Conservation (phyloP, 2,329 filamentous ascomycete species). For the Chalaropsis ovoidea region DNA sequence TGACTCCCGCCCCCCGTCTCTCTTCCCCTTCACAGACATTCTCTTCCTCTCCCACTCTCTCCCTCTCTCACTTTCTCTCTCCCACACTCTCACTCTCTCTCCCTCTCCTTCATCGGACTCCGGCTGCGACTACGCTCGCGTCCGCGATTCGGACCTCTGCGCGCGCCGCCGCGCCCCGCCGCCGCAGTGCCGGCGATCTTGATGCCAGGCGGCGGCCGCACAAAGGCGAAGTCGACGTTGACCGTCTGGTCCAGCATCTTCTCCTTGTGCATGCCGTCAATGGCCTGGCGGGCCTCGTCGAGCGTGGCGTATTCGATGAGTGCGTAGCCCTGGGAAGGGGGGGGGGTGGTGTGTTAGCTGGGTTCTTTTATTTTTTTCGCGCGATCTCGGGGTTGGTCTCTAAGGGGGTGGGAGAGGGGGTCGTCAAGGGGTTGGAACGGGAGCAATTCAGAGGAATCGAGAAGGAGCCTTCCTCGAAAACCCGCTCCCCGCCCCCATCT, state of each 20-base stretch:
- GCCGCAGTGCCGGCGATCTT: conserved; percentile 21
- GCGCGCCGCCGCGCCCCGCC: conserved; percentile 34
- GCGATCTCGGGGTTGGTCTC: too few relatives aligned
- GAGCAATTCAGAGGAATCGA: not conserved
- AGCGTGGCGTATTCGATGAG: conserved; percentile 76
- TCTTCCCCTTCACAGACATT: not conserved
- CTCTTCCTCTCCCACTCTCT: not conserved
- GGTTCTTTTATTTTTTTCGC: not conserved
- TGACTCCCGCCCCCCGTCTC: not conserved
- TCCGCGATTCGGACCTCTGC: conserved; percentile 29
- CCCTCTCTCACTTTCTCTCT: not conserved
- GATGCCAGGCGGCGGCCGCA: conserved; percentile 62
- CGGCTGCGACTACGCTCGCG: conserved; percentile 41
- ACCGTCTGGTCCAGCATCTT: conserved; percentile 76
- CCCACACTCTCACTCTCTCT: not conserved
- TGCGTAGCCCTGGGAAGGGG: conserved; percentile 57
- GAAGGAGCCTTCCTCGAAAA: too few relatives aligned
- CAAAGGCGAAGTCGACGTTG: conserved; percentile 74
- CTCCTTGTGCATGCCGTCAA: conserved; percentile 65
- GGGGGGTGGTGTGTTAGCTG: not conserved
- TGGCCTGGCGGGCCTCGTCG: conserved; percentile 68
- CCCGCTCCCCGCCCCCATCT: not conserved
- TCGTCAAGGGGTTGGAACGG: not conserved
- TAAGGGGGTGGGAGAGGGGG: too few relatives aligned
- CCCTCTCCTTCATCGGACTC: conserved; percentile 32